Conservation (phyloP, 371 early-diverging fungal species). For the Rhizopus sp. region DNA sequence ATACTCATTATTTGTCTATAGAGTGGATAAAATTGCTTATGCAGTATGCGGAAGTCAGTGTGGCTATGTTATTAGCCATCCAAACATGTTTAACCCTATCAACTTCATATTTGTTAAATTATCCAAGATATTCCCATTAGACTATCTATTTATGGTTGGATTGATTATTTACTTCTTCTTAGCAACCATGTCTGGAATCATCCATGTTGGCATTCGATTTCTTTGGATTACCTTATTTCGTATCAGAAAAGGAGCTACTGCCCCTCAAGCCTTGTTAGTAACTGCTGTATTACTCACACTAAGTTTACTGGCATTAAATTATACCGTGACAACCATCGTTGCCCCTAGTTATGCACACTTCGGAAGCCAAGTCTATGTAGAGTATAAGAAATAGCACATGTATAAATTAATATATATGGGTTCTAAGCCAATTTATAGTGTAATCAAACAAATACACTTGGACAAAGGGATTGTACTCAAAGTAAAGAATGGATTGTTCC, state of each 20-base stretch:
- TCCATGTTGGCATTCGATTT: conserved; percentile 63
- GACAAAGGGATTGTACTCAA: conserved; percentile 44
- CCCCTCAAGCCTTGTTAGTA: conserved; percentile 61
- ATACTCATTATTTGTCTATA: conserved; percentile 4
- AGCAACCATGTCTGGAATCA: conserved; percentile 61
- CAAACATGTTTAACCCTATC: conserved; percentile 64
- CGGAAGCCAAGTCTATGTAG: conserved; percentile 62
- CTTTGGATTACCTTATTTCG: conserved; percentile 62
- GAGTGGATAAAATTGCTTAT: conserved; percentile 56
- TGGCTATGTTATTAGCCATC: conserved; percentile 64
- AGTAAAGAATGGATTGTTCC: conserved; percentile 51
- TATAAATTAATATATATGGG: not conserved
- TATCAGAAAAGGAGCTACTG: conserved; percentile 54
- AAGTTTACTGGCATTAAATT: conserved; percentile 53
- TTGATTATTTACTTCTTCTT: conserved; percentile 65
- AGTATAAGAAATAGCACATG: conserved; percentile 2
- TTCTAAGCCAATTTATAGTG: conserved; percentile 36
- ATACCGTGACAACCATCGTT: conserved; percentile 54
- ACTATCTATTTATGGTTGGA: conserved; percentile 63
- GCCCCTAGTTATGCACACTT: conserved; percentile 63
- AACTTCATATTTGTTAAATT: conserved; percentile 60
- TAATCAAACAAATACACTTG: conserved; percentile 43
- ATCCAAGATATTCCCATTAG: conserved; percentile 61
- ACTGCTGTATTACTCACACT: conserved; percentile 51
- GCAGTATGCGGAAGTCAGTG: conserved; percentile 67